A percentile compares a stretch with the other conserved stretches of the same genome.
Conservation (phyloP, 345 rosid species). For the Alliaria petiolata region DNA sequence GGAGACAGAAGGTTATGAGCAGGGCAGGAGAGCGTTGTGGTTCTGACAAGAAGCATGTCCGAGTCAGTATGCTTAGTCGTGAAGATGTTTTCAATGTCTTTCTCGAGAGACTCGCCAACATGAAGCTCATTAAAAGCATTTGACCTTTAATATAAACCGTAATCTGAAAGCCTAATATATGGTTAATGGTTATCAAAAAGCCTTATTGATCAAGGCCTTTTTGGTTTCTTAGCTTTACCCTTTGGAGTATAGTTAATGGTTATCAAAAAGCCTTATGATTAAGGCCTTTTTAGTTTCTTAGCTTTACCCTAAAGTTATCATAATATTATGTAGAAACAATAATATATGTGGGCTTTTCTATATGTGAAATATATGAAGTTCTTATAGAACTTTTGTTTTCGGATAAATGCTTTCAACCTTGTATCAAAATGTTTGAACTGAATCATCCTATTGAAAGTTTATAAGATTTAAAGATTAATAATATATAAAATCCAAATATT, state of each 20-base stretch:
- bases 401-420: neutral
- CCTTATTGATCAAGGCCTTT: no score
- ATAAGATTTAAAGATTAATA: neutral
- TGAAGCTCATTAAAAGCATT: conserved; percentile 28
- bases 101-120: conserved; percentile 58
- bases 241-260: neutral
- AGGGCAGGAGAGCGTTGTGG: conserved; percentile 69
- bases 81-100: conserved; percentile 55
- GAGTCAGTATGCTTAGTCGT: conserved; percentile 70
- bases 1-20: conserved; percentile 42
- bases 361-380: conserved; percentile 11
- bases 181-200: no score
- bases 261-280: neutral
- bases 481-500: neutral
- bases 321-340: neutral
- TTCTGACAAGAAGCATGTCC: conserved; percentile 37
- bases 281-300: no score
- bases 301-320: neutral
- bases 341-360: neutral
- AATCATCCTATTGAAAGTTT: neutral
- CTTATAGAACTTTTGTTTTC: neutral
- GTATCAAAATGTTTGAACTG: neutral
- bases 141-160: conserved; percentile 1
- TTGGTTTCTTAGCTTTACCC: no score
- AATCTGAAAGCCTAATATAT: no score